phyloP scores from a whole-genome alignment of 2,329 filamentous ascomycete genomes.

The Colletotrichum salicis region DNA sequence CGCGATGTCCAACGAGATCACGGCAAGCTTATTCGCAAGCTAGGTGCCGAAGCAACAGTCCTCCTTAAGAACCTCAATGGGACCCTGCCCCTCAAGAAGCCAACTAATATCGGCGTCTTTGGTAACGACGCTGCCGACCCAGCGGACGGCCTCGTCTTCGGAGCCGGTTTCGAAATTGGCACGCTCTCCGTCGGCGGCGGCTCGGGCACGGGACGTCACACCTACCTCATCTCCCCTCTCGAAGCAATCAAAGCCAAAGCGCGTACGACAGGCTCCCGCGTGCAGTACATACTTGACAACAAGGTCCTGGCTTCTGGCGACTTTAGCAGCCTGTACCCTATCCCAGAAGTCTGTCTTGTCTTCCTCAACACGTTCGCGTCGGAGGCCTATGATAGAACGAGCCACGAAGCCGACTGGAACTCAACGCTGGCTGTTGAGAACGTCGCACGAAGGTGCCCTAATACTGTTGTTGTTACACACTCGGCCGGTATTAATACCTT shows the following conservation, averaged over 20 bases:
- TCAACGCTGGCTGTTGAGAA: slow-evolving; percentile 68
- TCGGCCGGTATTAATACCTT: slow-evolving; percentile 66
- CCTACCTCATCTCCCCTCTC: slow-evolving; percentile 73
- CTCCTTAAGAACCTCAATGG: slow-evolving; percentile 72
- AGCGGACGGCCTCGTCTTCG: slow-evolving; percentile 18
- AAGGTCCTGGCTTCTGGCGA: slow-evolving; percentile 56
- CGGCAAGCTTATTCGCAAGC: slow-evolving; percentile 70
- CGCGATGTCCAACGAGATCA: slow-evolving; percentile 64
- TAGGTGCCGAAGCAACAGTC: slow-evolving; percentile 67
- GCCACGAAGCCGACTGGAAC: slow-evolving; percentile 72
- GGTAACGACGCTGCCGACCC: slow-evolving; percentile 72
- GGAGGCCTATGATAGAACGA: slow-evolving; percentile 69
- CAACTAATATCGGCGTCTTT: slow-evolving; percentile 66
- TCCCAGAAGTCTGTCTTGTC: slow-evolving; percentile 73
- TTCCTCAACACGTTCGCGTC: slow-evolving; percentile 76
- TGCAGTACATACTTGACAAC: slow-evolving; percentile 61
- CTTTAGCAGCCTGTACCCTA: slow-evolving; percentile 61
- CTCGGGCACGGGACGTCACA: slow-evolving; percentile 68
- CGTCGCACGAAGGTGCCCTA: slow-evolving; percentile 58
- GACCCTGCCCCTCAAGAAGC: slow-evolving; percentile 66
- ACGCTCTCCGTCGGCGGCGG: slow-evolving; percentile 77
- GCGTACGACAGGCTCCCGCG: slow-evolving; percentile 58
- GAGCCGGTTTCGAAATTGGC: slow-evolving; percentile 66
- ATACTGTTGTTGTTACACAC: slow-evolving; percentile 73
- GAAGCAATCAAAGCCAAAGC: slow-evolving; percentile 73